Evolutionary conservation across 2,329 filamentous ascomycete species (phyloP), one percentile per base, ranked within the genome.

Genomic region (Penicillium sp.): DNA sequence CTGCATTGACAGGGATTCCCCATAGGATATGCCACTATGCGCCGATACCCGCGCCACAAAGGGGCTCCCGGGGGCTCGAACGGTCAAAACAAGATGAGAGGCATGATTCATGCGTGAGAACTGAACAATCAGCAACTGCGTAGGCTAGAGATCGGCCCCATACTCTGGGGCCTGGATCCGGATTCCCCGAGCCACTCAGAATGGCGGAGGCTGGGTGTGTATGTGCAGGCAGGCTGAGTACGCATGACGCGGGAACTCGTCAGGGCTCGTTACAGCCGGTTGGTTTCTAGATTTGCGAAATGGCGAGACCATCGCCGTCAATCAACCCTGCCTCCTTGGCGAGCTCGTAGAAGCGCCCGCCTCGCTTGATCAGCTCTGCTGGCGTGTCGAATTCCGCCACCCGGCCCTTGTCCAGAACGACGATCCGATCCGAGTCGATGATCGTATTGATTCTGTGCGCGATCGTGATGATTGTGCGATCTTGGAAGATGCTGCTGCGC

Each of bases 381-480:
- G 93, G 93, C 6, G 85, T 89, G 69, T 95, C 93, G 70, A 96
- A 98, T 70, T 98, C 93, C 43, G 85, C 87, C 37, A 98, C 91
- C 62, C 84, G 82, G 38, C 93, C 93, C 70, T 87, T 87, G 66
- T 97, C 90, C 5, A 98, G 81, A 43, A 98, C 93, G 31, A 98
- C 85, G 54, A 98, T 93, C 44, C 91, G 83, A 73, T 98, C 92
- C 53, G 80, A 83, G 64, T 86, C 83, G 12, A 98, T 80, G 63
- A 98, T 97, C 9, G 93, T 98, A 75, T 97, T 97, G 75, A 98
- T 95, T 47, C 93, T 86, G 75, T 98, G 93, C 24, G 93, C 93
- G 64, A 98, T 95, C 1, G 93, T 98, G 71, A 98, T 95, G 71
- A 98, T 97, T 32, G 93, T 98, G 9, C 89, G 84, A 71, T 96